phyloP scores from a whole-genome alignment of 352 stramenopile species.

The Thalassiosira hispida region DNA sequence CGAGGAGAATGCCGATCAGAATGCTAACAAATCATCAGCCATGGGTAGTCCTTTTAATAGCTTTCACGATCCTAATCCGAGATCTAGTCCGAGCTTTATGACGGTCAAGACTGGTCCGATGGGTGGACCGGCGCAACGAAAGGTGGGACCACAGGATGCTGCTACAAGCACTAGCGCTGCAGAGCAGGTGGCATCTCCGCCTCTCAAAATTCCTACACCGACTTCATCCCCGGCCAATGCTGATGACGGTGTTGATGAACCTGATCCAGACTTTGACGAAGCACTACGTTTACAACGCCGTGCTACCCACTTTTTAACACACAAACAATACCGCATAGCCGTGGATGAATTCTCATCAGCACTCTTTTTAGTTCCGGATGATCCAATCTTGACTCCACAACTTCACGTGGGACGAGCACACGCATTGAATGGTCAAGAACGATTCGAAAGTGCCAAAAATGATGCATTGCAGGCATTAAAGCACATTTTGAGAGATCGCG shows the following conservation, averaged over 20 bases:
- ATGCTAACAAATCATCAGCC: slow-evolving; percentile 13
- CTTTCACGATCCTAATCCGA: slow-evolving; percentile 25
- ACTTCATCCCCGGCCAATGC: not conserved
- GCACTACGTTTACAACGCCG: slow-evolving; percentile 75
- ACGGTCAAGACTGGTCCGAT: slow-evolving; percentile 52
- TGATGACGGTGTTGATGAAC: slow-evolving; percentile 27
- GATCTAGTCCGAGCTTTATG: slow-evolving; percentile 26
- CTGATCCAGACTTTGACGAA: slow-evolving; percentile 84
- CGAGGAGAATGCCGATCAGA: slow-evolving; percentile 17
- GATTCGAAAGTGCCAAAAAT: slow-evolving; percentile 77
- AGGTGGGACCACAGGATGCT: slow-evolving; percentile 22
- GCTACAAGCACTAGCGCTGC: not conserved
- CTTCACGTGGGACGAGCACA: slow-evolving; percentile 78
- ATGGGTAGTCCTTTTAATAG: slow-evolving; percentile 19
- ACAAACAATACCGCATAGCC: slow-evolving; percentile 78
- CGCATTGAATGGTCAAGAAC: slow-evolving; percentile 77
- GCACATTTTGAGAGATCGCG: slow-evolving; percentile 48
- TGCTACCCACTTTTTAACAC: slow-evolving; percentile 68
- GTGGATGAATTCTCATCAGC: slow-evolving; percentile 84
- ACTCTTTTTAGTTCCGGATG: slow-evolving; percentile 81
- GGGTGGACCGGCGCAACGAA: slow-evolving; percentile 43
- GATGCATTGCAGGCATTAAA: slow-evolving; percentile 75
- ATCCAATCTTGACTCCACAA: slow-evolving; percentile 77
- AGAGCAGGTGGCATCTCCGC: slow-evolving; percentile 4
- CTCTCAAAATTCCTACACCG: slow-evolving; percentile 3